Evolutionary conservation across 441 rosid genomes (phyloP).

Genomic region (Kokia cookei): DNA sequence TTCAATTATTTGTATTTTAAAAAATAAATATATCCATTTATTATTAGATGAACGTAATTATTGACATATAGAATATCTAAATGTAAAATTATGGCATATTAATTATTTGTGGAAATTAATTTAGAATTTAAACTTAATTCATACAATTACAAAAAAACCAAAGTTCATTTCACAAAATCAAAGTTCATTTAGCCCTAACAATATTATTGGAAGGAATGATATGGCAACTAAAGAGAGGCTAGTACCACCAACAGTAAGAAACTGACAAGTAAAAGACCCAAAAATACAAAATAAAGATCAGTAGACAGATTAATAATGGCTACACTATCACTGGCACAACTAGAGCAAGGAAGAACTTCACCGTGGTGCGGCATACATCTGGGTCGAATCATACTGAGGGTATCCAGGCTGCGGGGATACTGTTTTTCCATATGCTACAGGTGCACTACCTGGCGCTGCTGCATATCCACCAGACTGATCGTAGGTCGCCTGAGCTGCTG

Average conservation of each 20-base stretch:
- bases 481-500: constrained; percentile 51
- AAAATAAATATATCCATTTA: too few relatives aligned
- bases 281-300: not conserved
- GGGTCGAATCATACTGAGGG: constrained; percentile 47
- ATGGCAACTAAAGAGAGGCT: not conserved
- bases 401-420: constrained; percentile 43
- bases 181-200: not conserved
- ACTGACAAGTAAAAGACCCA: not conserved
- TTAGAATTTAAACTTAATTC: too few relatives aligned
- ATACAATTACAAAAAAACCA: too few relatives aligned
- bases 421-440: constrained; percentile 41
- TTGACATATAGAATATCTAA: too few relatives aligned
- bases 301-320: not conserved
- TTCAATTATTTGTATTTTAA: too few relatives aligned
- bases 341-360: constrained; percentile 8
- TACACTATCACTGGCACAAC: not conserved
- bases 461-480: constrained; percentile 68
- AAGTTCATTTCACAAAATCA: not conserved
- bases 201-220: not conserved
- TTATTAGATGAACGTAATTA: too few relatives aligned
- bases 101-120: too few relatives aligned
- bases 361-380: constrained; percentile 43
- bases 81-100: too few relatives aligned
- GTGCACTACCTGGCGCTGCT: constrained; percentile 46
- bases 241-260: not conserved